These are phyloP conservation scores for Phytophthora sojae DNA, from an alignment of 352 stramenopile species.

Conservation along the genomic window DNA sequence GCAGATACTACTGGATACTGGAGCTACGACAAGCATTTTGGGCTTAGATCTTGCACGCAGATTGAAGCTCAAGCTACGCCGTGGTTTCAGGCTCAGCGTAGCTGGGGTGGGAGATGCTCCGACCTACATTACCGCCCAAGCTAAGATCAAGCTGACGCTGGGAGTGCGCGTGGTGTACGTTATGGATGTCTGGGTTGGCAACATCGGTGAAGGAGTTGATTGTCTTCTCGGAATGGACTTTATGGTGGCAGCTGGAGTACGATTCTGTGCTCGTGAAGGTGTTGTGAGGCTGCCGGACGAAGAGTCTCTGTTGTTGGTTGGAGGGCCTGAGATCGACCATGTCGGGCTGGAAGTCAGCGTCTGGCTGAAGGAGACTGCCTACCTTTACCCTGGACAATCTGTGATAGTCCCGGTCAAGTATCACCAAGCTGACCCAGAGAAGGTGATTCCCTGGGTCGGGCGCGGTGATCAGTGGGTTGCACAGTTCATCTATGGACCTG, in stretches of 20 bases:
- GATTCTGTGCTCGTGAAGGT: conserved; percentile 12
- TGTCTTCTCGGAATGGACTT: conserved; percentile 44
- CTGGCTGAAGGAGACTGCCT: background rate
- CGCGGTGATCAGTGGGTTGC: background rate
- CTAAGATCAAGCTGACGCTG: conserved; percentile 39
- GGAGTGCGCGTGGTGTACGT: conserved; percentile 27
- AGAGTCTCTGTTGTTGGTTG: conserved; percentile 4
- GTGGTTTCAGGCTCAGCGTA: background rate
- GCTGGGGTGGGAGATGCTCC: conserved; percentile 22
- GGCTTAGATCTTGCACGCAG: conserved; percentile 35
- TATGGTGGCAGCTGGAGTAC: conserved; percentile 33
- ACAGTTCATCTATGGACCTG: background rate
- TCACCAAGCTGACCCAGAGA: background rate
- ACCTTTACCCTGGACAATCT: background rate
- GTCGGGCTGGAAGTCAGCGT: background rate
- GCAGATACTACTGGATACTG: conserved; percentile 25
- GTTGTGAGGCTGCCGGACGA: conserved; percentile 9
- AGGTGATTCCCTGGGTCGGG: background rate
- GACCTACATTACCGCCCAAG: conserved; percentile 17
- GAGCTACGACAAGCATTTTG: conserved; percentile 33
- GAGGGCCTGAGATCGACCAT: background rate
- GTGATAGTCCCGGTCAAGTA: background rate
- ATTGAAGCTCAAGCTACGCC: conserved; percentile 23
- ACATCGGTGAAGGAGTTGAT: too few relatives aligned
- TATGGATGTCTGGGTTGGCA: conserved; percentile 30